Conservation (phyloP, 441 rosid genomes). For the Omphalea diandra region DNA sequence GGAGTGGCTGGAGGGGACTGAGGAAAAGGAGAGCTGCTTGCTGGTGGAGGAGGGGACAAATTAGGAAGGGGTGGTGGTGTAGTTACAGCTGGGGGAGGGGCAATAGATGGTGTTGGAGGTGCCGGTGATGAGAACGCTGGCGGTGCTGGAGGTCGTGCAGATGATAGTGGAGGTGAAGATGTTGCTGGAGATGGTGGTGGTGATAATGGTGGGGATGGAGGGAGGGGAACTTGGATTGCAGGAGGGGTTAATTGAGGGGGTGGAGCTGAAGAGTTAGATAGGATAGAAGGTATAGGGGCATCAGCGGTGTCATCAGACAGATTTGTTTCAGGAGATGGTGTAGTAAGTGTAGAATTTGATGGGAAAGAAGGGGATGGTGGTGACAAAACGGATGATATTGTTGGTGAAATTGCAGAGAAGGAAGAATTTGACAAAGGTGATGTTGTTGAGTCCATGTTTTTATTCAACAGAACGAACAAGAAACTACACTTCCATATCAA, state of each 20-base stretch:
- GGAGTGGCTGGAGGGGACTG: constrained; percentile 40
- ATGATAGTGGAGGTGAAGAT: constrained; percentile 36
- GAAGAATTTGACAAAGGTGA: constrained; percentile 37
- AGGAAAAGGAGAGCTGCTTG: constrained; percentile 42
- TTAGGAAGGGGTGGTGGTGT: constrained; percentile 35
- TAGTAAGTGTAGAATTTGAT: constrained; percentile 29
- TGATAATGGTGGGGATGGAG: constrained; percentile 35
- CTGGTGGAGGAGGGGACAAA: constrained; percentile 49
- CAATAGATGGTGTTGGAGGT: constrained; percentile 36
- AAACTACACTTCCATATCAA: too few relatives aligned
- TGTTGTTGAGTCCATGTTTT: constrained; percentile 36
- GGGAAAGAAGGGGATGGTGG: constrained; percentile 37
- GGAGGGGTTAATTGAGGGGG: constrained; percentile 51
- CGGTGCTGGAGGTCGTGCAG: constrained; percentile 40
- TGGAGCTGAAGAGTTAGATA: constrained; percentile 40
- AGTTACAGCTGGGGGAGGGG: constrained; percentile 34
- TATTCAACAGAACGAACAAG: background rate
- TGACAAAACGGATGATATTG: constrained; percentile 36
- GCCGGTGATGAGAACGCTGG: too few relatives aligned
- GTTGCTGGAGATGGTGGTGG: constrained; percentile 38
- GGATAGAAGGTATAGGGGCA: constrained; percentile 49
- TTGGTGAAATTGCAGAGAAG: constrained; percentile 45
- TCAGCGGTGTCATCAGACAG: constrained; percentile 39
- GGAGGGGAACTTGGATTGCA: constrained; percentile 22
- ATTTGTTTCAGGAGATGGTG: constrained; percentile 43